Base-by-base conservation (phyloP, 2,329 filamentous ascomycete species). In the Lachnellula occidentalis region DNA sequence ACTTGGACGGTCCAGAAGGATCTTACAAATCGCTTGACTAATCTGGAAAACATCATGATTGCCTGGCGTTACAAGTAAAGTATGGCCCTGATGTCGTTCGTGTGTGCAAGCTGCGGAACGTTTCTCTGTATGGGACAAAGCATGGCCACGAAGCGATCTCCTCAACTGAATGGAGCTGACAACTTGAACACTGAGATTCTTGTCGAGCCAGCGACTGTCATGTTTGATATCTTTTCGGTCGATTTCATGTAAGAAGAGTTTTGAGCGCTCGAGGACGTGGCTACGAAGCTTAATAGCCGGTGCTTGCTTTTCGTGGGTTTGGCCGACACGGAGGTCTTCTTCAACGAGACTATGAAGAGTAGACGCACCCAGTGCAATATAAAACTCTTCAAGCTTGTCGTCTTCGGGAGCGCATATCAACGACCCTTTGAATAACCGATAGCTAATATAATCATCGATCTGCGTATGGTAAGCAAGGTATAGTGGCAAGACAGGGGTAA, bases 331-430 rank as follows among this genome's bases (percentile, higher is more conserved):
- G 19, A 90, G 78, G 54, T 92, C 85, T 66, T 92, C 86, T 63
- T 90, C 83, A 12, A 97, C 87, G 17, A 92, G 79, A 53, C 79
- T 81, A 58, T 88, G 90, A 19, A 99, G 77, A 52, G 82, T 83
- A 45, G 85, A 80, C 3, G 90, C 87, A 1, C 94, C 94, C 3
- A 99, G 83, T 7, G 85, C 79, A 36, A 83, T 72, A 70, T 99
- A 99, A 59, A 99, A 92, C 1, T 80, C 79, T 68, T 99, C 94
- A 1, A 99, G 76, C 0, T 74, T 69, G 59, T 97, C 94, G 66
- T 99, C 94, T 69, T 96, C 89, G 0, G 94, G 95, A 0, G 92
- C 91, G 57, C 88, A 91, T 27, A 95, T 79, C 31, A 99, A 77
- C 58, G 84, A 82, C 50, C 90, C 83, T 67, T 92, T 92, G 76